Conservation (phyloP, 2,329 filamentous ascomycete genomes). For the Pyrenophora teres region DNA sequence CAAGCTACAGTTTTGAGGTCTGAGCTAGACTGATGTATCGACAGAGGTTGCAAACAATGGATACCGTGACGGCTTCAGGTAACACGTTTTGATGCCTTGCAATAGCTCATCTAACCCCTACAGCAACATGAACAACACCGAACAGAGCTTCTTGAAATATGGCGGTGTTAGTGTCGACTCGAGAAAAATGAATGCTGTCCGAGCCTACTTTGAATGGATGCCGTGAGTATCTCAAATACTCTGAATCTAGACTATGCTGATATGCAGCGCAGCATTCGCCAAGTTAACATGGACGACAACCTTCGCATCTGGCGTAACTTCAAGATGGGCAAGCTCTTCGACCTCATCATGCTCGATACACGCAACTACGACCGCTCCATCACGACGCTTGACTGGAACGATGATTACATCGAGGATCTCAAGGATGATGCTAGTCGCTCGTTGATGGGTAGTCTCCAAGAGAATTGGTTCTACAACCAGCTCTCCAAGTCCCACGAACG, state of each 20-base stretch:
- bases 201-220: constrained; percentile 55
- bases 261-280: constrained; percentile 41
- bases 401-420: constrained; percentile 63
- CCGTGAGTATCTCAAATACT: constrained; percentile 20
- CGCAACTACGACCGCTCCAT: constrained; percentile 49
- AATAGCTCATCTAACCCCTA: neutral
- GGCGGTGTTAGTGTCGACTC: constrained; percentile 51
- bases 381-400: constrained; percentile 52
- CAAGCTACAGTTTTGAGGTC: too few species aligned
- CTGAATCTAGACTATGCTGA: constrained; percentile 53
- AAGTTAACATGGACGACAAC: constrained; percentile 53
- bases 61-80: constrained; percentile 47
- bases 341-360: constrained; percentile 51
- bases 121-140: constrained; percentile 50
- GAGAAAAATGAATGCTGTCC: constrained; percentile 54
- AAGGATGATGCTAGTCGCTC: constrained; percentile 67
- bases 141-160: constrained; percentile 47
- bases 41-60: constrained; percentile 50
- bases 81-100: too few species aligned
- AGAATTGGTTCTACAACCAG: constrained; percentile 63
- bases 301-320: constrained; percentile 50
- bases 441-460: constrained; percentile 72
- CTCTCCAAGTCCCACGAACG: constrained; percentile 61
- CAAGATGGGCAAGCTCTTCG: constrained; percentile 47
- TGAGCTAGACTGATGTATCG: constrained; percentile 11